Percentiles rank a stretch among this genome's conserved stretches.
Conservation (phyloP, 2,329 filamentous ascomycete species). For the Claviceps cyperi region DNA sequence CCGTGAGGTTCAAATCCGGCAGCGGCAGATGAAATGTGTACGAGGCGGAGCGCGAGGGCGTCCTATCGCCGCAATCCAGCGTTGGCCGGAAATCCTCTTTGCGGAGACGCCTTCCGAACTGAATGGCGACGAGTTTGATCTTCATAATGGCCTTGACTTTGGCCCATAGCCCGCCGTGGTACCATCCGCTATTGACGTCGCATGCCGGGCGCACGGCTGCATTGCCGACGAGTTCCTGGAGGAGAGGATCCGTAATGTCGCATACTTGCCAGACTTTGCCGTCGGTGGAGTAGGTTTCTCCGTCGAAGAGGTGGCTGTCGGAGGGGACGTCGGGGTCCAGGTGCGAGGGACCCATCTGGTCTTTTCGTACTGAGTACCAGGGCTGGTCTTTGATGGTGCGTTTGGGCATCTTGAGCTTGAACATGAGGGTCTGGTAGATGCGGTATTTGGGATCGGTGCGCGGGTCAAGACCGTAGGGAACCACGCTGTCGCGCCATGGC, state of each 20-base stretch:
- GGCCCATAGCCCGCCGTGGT: slow-evolving; percentile 62
- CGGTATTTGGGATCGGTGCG: slow-evolving; percentile 62
- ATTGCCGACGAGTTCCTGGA: slow-evolving; percentile 50
- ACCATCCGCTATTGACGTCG: slow-evolving; percentile 67
- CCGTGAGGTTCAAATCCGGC: slow-evolving; percentile 21
- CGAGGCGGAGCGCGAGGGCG: slow-evolving; percentile 16
- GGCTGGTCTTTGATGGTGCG: slow-evolving; percentile 30
- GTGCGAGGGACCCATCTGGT: slow-evolving; percentile 24
- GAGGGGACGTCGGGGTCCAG: slow-evolving; percentile 25
- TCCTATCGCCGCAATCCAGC: slow-evolving; percentile 20
- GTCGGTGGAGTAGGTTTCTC: slow-evolving; percentile 56
- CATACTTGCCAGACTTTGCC: slow-evolving; percentile 91
- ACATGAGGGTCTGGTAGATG: slow-evolving; percentile 78
- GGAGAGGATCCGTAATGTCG: slow-evolving; percentile 71
- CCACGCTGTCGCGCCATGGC: slow-evolving; percentile 78
- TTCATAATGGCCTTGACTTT: slow-evolving; percentile 83
- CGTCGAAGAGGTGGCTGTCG: slow-evolving; percentile 68
- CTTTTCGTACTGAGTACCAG: slow-evolving; percentile 33
- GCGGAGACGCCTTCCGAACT: slow-evolving; percentile 37
- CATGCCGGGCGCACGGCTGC: slow-evolving; percentile 43
- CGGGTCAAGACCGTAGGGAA: slow-evolving; percentile 78
- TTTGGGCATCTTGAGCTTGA: slow-evolving; percentile 50
- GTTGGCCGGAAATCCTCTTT: slow-evolving; percentile 22
- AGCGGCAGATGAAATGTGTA: slow-evolving; percentile 20
- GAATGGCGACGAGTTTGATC: slow-evolving; percentile 60